Evolutionary conservation across 306 rosid species (phyloP).

Genomic region (Senna siamea): DNA sequence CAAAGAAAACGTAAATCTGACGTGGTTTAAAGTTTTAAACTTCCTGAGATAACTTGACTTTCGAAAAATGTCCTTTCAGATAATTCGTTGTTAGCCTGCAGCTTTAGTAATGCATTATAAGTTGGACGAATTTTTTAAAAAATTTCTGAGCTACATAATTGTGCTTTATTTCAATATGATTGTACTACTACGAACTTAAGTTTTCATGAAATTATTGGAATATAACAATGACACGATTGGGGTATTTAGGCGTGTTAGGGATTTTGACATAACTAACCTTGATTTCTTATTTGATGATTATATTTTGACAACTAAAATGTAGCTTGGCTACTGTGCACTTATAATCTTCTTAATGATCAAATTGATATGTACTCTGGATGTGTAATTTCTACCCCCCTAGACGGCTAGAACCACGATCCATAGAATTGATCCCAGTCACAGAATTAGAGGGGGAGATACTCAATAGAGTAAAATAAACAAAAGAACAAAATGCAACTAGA

Average conservation of each 20-base stretch:
- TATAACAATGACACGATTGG: slow-evolving; percentile 13
- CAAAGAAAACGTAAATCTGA: too few relatives aligned
- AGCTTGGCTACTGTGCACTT: not conserved
- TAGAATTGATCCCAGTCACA: too few relatives aligned
- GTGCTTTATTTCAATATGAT: slow-evolving; percentile 6
- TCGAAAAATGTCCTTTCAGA: slow-evolving; percentile 20
- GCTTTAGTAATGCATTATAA: slow-evolving; percentile 19
- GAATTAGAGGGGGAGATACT: too few relatives aligned
- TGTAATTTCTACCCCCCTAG: too few relatives aligned
- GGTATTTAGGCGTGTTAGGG: slow-evolving; percentile 4
- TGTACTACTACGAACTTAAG: not conserved
- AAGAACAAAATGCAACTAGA: too few relatives aligned
- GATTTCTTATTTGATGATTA: slow-evolving; percentile 1
- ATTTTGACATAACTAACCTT: slow-evolving; percentile 24
- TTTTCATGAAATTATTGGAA: slow-evolving; percentile 16
- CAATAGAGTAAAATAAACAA: too few relatives aligned
- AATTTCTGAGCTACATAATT: slow-evolving; percentile 9
- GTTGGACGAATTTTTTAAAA: slow-evolving; percentile 24
- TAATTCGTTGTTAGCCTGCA: slow-evolving; percentile 9
- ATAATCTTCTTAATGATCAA: not conserved
- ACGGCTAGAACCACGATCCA: too few relatives aligned
- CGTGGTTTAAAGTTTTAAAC: too few relatives aligned
- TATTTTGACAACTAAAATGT: slow-evolving; percentile 6
- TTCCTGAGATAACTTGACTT: too few relatives aligned
- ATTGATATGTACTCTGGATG: too few relatives aligned